phyloP scores from a whole-genome alignment of 176 grass and related monocot species.

The Triticum timopheevii region DNA sequence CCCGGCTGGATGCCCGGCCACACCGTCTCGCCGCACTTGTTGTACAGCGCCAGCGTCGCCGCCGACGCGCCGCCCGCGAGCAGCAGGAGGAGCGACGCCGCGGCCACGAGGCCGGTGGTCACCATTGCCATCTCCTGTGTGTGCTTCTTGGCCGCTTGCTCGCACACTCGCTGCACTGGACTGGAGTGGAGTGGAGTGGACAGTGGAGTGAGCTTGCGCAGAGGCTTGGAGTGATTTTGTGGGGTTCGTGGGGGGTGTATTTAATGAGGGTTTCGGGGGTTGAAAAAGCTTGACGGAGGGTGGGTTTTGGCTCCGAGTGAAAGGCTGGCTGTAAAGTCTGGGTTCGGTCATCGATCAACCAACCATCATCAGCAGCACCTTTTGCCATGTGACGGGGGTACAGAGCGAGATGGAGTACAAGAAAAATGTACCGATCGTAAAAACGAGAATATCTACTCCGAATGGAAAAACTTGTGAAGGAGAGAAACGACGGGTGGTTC shows the following conservation, averaged over 20 bases:
- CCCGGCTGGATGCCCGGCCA: constrained; percentile 94
- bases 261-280: constrained; percentile 9
- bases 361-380: neutral
- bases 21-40: constrained; percentile 79
- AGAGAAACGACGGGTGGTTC: neutral
- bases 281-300: neutral
- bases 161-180: neutral
- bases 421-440: neutral
- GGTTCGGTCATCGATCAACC: neutral
- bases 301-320: neutral
- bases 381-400: neutral
- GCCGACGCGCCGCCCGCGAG: constrained; percentile 31
- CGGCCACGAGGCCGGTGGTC: neutral
- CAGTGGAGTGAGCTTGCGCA: neutral
- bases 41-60: constrained; percentile 76
- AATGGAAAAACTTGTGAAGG: neutral
- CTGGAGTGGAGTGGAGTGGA: neutral
- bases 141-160: neutral
- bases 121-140: neutral
- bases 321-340: neutral
- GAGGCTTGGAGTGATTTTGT: neutral
- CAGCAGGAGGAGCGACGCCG: constrained; percentile 6
- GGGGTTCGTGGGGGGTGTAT: constrained; percentile 16
- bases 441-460: neutral
- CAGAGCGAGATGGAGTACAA: neutral